phyloP scores from a whole-genome alignment of 2,329 filamentous ascomycete species.

The Aaosphaeria pasadenensis region DNA sequence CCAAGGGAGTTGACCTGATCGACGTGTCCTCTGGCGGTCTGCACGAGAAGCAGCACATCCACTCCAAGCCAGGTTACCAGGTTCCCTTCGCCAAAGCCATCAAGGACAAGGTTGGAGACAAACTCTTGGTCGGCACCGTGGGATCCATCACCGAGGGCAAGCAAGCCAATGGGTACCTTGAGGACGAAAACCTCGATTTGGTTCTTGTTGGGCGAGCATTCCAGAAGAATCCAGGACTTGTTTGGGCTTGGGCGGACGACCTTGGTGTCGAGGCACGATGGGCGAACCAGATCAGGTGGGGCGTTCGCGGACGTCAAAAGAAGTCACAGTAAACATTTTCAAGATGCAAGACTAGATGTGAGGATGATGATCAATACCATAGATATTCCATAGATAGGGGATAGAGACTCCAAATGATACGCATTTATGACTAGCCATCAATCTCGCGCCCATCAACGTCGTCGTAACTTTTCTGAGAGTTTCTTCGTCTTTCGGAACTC shows the following conservation, averaged over 20 bases:
- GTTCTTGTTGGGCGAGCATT: conserved; percentile 73
- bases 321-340: not conserved
- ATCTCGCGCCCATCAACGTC: too few relatives aligned
- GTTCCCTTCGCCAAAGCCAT: conserved; percentile 68
- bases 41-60: conserved; percentile 59
- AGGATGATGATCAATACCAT: too few relatives aligned
- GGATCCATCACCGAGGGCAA: conserved; percentile 69
- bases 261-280: conserved; percentile 68
- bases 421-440: too few relatives aligned
- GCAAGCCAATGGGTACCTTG: conserved; percentile 62
- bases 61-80: conserved; percentile 67
- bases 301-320: conserved; percentile 45
- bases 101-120: conserved; percentile 70
- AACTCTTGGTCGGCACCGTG: conserved; percentile 69
- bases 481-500: too few relatives aligned
- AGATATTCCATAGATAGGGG: too few relatives aligned
- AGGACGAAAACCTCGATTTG: conserved; percentile 58
- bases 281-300: conserved; percentile 69
- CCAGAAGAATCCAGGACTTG: conserved; percentile 76
- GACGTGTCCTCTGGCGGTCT: conserved; percentile 80
- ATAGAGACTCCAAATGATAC: too few relatives aligned
- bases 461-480: too few relatives aligned
- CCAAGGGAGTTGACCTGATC: conserved; percentile 73
- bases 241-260: conserved; percentile 69
- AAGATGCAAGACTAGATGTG: too few relatives aligned